phyloP scores from a whole-genome alignment of 345 rosid species.

The Salix brachista region DNA sequence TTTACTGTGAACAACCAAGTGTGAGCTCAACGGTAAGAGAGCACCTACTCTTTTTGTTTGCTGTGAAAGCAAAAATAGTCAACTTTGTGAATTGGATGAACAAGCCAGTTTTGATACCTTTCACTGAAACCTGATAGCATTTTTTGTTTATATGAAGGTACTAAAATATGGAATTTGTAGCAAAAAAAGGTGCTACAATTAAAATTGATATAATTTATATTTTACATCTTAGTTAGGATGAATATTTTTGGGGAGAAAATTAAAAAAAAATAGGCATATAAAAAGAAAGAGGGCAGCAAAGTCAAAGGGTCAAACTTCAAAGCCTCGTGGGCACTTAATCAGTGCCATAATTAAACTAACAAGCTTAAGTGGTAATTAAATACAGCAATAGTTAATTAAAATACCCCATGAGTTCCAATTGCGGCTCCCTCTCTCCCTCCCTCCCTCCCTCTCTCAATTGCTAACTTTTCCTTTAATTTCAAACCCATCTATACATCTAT shows the following conservation, averaged over 20 bases:
- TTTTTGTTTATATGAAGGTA: neutral
- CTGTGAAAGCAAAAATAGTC: neutral
- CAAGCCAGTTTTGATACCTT: neutral
- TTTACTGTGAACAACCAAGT: neutral
- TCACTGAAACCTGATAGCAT: neutral
- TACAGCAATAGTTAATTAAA: conserved; percentile 15
- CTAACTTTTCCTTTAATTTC: conserved; percentile 16
- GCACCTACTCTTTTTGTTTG: neutral
- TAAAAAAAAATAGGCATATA: neutral
- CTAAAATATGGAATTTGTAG: neutral
- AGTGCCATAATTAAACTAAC: conserved; percentile 21
- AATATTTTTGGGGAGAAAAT: neutral
- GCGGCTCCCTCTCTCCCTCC: conserved; percentile 30
- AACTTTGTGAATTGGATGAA: neutral
- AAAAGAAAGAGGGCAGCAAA: conserved; percentile 12
- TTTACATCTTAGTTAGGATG: neutral
- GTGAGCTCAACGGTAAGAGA: neutral
- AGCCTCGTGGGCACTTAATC: conserved; percentile 1
- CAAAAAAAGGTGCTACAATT: too few species aligned
- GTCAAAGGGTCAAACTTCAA: conserved; percentile 47
- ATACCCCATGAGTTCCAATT: conserved; percentile 17
- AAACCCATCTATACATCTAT: conserved; percentile 30
- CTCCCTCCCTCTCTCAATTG: conserved; percentile 20
- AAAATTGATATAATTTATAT: too few species aligned
- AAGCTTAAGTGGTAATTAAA: conserved; percentile 28